Percentiles rank a stretch among this genome's conserved stretches.
Evolutionary conservation across 106 monocot species (phyloP).

Genomic region (Apostasia ramifera): DNA sequence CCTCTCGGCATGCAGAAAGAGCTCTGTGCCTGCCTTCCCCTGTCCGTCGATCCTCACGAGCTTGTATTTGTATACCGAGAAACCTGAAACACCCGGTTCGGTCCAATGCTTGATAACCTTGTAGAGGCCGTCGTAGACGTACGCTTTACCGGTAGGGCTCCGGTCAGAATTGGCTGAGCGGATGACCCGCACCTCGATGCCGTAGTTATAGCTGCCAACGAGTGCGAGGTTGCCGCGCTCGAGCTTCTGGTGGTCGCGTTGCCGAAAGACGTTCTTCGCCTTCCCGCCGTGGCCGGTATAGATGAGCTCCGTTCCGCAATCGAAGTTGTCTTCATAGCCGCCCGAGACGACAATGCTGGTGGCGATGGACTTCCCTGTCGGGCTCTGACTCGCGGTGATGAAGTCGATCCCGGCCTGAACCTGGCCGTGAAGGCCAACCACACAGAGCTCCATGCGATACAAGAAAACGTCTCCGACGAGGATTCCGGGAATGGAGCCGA

Average conservation of each 20-base stretch:
- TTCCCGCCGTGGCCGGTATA: conserved; percentile 61
- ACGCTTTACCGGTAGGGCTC: conserved; percentile 20
- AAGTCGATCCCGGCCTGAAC: conserved; percentile 73
- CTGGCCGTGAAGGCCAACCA: conserved; percentile 70
- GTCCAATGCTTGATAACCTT: conserved; percentile 38
- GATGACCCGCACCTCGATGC: conserved; percentile 54
- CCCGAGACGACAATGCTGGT: conserved; percentile 58
- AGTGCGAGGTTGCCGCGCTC: conserved; percentile 61
- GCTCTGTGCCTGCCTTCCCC: conserved; percentile 30
- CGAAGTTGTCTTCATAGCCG: conserved; percentile 58
- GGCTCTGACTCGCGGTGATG: conserved; percentile 16
- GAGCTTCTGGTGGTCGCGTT: conserved; percentile 34
- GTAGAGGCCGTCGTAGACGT: conserved; percentile 55
- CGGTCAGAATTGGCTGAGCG: conserved; percentile 22
- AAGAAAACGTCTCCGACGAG: conserved; percentile 37
- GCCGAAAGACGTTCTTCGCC: background rate
- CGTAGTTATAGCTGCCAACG: conserved; percentile 37
- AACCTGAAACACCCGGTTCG: conserved; percentile 45
- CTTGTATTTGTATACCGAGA: conserved; percentile 46
- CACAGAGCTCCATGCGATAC: conserved; percentile 72
- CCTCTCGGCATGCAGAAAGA: conserved; percentile 25
- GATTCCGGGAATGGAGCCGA: conserved; percentile 7
- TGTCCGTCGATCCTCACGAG: conserved; percentile 38
- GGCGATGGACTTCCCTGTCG: conserved; percentile 38
- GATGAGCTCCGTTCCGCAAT: conserved; percentile 33